phyloP scores from a whole-genome alignment of 352 stramenopile species.

The Globisporangium cederbergense region DNA sequence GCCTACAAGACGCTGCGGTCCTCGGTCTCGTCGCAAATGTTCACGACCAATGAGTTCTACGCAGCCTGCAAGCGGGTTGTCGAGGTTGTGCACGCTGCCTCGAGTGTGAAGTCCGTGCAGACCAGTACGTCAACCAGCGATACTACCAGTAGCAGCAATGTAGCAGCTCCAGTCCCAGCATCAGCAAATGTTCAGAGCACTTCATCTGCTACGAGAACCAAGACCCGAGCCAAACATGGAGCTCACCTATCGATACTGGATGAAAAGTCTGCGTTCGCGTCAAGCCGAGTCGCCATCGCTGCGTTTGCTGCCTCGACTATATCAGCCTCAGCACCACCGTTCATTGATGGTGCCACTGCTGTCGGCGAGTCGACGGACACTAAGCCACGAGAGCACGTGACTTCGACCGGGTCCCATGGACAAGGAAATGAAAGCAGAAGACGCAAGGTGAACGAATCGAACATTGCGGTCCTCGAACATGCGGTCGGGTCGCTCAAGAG shows the following conservation, averaged over 20 bases:
- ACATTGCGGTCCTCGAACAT: slow-evolving; percentile 41
- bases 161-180: not conserved
- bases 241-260: slow-evolving; percentile 1
- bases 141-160: slow-evolving; percentile 3
- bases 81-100: slow-evolving; percentile 31
- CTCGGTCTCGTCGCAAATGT: slow-evolving; percentile 31
- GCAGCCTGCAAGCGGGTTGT: slow-evolving; percentile 37
- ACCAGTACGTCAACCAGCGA: slow-evolving; percentile 10
- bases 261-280: slow-evolving; percentile 8
- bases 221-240: not conserved
- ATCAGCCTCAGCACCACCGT: not conserved
- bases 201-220: not conserved
- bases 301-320: not conserved
- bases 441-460: slow-evolving; percentile 26
- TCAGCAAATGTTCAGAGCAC: not conserved
- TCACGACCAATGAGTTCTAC: slow-evolving; percentile 36
- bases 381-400: not conserved
- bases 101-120: slow-evolving; percentile 4
- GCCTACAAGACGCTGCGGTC: slow-evolving; percentile 38
- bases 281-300: slow-evolving; percentile 5
- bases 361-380: not conserved
- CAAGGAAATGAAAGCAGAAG: not conserved
- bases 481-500: slow-evolving; percentile 35
- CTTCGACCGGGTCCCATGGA: not conserved
- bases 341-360: not conserved